Percentiles rank a stretch among this genome's conserved stretches.
Conservation (phyloP, 2,329 filamentous ascomycete species). For the Fusarium brevicatenulatum region DNA sequence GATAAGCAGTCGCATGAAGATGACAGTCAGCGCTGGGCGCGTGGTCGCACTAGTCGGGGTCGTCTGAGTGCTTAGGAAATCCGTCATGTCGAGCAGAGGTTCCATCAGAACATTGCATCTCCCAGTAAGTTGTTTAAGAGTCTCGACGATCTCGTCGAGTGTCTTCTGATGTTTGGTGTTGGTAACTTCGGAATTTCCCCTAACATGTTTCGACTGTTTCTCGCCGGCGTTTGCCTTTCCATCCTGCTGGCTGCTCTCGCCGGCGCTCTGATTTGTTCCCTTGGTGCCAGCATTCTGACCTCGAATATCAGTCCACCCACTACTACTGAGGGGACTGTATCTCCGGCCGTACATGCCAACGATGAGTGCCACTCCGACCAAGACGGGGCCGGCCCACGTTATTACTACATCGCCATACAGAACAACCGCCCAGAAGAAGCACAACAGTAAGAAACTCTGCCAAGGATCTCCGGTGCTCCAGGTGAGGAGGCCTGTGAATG, state of each 20-base stretch:
- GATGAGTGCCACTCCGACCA: constrained; percentile 83
- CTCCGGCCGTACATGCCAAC: constrained; percentile 91
- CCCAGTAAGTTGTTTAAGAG: constrained; percentile 87
- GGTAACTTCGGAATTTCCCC: constrained; percentile 65
- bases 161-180: constrained; percentile 89
- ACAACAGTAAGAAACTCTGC: constrained; percentile 94
- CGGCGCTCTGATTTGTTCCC: constrained; percentile 21
- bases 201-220: constrained; percentile 52
- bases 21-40: constrained; percentile 84
- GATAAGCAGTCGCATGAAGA: constrained; percentile 89
- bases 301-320: constrained; percentile 71
- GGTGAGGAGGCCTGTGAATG: constrained; percentile 83
- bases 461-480: constrained; percentile 95
- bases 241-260: constrained; percentile 41
- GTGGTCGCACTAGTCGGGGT: constrained; percentile 93
- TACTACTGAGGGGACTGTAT: constrained; percentile 90
- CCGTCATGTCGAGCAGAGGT: constrained; percentile 86
- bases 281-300: constrained; percentile 43
- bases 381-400: constrained; percentile 82
- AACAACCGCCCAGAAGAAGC: constrained; percentile 84
- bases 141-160: constrained; percentile 96
- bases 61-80: constrained; percentile 90
- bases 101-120: constrained; percentile 93
- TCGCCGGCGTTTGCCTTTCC: constrained; percentile 41
- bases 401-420: constrained; percentile 89